Percentiles rank a stretch among this genome's conserved stretches.
Evolutionary conservation across 2,329 filamentous ascomycete species (phyloP).

Genomic region (Sporothrix brasiliensis): DNA sequence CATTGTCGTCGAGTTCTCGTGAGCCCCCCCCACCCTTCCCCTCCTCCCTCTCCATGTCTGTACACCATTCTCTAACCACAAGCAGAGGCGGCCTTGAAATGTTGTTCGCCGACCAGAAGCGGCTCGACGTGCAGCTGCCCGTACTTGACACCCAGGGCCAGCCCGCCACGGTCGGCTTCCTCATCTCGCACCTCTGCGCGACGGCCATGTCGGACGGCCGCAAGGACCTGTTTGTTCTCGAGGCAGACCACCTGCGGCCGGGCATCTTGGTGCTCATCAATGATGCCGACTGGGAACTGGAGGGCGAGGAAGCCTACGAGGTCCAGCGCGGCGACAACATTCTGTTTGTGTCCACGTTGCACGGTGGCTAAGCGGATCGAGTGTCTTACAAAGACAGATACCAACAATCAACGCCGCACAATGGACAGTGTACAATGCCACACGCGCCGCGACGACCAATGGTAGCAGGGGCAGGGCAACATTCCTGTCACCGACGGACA

Average conservation of each 20-base stretch:
- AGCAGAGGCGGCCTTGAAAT: constrained; percentile 86
- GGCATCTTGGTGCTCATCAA: constrained; percentile 97
- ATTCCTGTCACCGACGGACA: no score
- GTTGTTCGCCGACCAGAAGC: constrained; percentile 82
- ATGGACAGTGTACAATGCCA: no score
- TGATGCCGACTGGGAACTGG: constrained; percentile 96
- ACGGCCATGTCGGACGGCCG: constrained; percentile 82
- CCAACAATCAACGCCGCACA: no score
- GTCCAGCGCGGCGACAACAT: constrained; percentile 82
- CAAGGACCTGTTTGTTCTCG: constrained; percentile 86
- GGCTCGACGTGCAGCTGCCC: constrained; percentile 71
- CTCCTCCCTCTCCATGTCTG: constrained; percentile 37
- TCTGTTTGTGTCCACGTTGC: constrained; percentile 93
- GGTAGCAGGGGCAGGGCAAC: no score
- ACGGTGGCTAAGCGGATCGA: constrained; percentile 69
- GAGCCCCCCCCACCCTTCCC: constrained; percentile 38
- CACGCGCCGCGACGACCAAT: no score
- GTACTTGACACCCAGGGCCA: constrained; percentile 60
- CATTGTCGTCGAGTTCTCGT: constrained; percentile 65
- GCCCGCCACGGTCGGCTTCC: constrained; percentile 69
- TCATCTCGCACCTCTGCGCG: constrained; percentile 78
- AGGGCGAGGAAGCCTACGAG: constrained; percentile 89
- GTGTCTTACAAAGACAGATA: no score
- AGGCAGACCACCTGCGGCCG: constrained; percentile 70
- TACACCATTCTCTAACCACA: not conserved